These are phyloP conservation scores for Tolypocladium pustulatum DNA, from an alignment of 2,329 filamentous ascomycete genomes.

Conservation along the genomic window DNA sequence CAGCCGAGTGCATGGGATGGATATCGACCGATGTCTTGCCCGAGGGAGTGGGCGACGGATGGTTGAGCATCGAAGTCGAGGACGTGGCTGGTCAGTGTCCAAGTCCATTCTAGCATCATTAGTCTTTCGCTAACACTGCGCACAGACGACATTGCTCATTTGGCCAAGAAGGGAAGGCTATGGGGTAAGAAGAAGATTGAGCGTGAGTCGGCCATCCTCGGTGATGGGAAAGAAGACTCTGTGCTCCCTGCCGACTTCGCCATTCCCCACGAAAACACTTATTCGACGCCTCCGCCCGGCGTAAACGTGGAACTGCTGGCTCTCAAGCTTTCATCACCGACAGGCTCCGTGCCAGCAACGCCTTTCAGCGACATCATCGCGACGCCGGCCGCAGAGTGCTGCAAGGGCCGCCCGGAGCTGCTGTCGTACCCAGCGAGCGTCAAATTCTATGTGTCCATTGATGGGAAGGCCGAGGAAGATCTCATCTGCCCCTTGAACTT, in stretches of 20 bases:
- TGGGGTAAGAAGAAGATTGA: constrained; percentile 52
- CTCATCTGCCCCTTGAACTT: constrained; percentile 37
- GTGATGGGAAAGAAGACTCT: constrained; percentile 41
- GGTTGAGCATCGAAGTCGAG: constrained; percentile 48
- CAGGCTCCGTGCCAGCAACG: constrained; percentile 33
- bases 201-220: constrained; percentile 49
- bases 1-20: constrained; percentile 59
- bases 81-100: constrained; percentile 30
- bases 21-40: constrained; percentile 51
- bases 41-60: constrained; percentile 39
- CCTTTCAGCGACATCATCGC: constrained; percentile 29
- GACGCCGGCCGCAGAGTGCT: constrained; percentile 26
- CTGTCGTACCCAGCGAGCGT: constrained; percentile 23
- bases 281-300: constrained; percentile 35
- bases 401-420: constrained; percentile 20
- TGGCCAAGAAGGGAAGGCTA: constrained; percentile 46
- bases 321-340: constrained; percentile 35
- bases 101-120: too few relatives aligned
- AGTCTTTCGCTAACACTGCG: background rate
- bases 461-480: constrained; percentile 29
- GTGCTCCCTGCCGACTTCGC: constrained; percentile 53
- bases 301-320: constrained; percentile 38
- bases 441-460: constrained; percentile 23
- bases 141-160: constrained; percentile 36
- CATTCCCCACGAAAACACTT: constrained; percentile 46